A percentile compares a stretch with the other conserved stretches of the same genome.
phyloP scores from a whole-genome alignment of 192 early-diverging fungal genomes.

The Oehlia diaphana region DNA sequence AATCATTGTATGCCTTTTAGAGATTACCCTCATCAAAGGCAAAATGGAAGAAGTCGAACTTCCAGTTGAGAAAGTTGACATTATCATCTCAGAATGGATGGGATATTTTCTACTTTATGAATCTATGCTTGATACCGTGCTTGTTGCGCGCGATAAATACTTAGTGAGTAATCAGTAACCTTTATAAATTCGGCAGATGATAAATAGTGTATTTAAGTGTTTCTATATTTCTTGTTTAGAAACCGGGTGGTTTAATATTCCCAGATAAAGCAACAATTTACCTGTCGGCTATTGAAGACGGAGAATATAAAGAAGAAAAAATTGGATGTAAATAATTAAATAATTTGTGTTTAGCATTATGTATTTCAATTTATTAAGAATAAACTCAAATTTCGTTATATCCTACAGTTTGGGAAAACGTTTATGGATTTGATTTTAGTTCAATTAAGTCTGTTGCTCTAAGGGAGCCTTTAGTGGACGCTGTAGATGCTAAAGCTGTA shows the following conservation, averaged over 20 bases:
- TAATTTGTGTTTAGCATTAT: background rate
- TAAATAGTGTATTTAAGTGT: background rate
- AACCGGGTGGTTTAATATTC: constrained; percentile 55
- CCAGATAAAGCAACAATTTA: constrained; percentile 73
- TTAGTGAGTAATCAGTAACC: constrained; percentile 37
- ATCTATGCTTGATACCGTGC: constrained; percentile 88
- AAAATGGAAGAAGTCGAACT: constrained; percentile 78
- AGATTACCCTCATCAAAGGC: constrained; percentile 64
- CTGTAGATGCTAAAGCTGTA: constrained; percentile 66
- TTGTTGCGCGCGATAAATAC: constrained; percentile 80
- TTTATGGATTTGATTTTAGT: constrained; percentile 93
- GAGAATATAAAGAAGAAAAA: constrained; percentile 79
- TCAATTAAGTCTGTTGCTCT: constrained; percentile 76
- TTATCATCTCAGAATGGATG: constrained; percentile 94
- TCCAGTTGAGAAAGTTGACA: constrained; percentile 77
- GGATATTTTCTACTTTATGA: constrained; percentile 90
- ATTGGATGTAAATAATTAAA: constrained; percentile 47
- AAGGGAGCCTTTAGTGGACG: constrained; percentile 81
- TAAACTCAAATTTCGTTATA: background rate
- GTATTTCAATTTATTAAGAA: background rate
- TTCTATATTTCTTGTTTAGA: background rate
- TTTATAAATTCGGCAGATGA: background rate
- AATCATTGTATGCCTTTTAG: constrained; percentile 17
- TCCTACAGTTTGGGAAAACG: constrained; percentile 77
- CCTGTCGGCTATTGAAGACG: constrained; percentile 73